Percentiles rank a stretch among this genome's conserved stretches.
These are phyloP conservation scores for Scutellaria barbata DNA, from an alignment of 257 asterid genomes.

Conservation along the genomic window DNA sequence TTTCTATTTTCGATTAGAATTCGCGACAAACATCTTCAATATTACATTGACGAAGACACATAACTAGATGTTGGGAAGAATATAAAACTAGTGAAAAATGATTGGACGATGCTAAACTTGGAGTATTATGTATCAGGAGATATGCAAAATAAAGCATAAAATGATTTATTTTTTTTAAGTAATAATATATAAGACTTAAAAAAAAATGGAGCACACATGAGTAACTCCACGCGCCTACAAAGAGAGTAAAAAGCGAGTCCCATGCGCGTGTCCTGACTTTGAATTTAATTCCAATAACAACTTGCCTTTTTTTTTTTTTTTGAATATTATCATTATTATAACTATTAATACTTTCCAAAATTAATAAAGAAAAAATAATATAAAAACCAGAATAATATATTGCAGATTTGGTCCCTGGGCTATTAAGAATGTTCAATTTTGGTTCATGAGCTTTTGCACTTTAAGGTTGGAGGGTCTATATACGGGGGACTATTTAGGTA, in stretches of 20 bases:
- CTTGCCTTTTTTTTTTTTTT: neutral
- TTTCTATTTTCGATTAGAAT: no score
- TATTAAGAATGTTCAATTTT: neutral
- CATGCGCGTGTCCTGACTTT: conserved; percentile 42
- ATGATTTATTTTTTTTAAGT: no score
- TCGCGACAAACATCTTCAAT: no score
- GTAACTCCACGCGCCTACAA: neutral
- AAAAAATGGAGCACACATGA: conserved; percentile 1
- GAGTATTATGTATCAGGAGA: no score
- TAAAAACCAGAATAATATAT: neutral
- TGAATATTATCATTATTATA: neutral
- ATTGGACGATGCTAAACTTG: no score
- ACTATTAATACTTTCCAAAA: neutral
- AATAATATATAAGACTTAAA: no score
- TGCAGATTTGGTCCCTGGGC: conserved; percentile 18
- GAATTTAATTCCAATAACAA: conserved; percentile 13
- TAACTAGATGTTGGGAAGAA: no score
- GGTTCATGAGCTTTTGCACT: neutral
- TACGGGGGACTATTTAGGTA: no score
- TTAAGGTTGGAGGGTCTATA: neutral
- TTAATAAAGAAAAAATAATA: neutral
- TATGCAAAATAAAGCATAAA: no score
- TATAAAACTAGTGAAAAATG: no score
- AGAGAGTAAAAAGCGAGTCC: conserved; percentile 13
- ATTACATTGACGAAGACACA: no score